Evolutionary conservation across 106 monocot genomes (phyloP), one percentile per base, ranked within the genome.

Genomic region (Acanthochlamys bracteata): DNA sequence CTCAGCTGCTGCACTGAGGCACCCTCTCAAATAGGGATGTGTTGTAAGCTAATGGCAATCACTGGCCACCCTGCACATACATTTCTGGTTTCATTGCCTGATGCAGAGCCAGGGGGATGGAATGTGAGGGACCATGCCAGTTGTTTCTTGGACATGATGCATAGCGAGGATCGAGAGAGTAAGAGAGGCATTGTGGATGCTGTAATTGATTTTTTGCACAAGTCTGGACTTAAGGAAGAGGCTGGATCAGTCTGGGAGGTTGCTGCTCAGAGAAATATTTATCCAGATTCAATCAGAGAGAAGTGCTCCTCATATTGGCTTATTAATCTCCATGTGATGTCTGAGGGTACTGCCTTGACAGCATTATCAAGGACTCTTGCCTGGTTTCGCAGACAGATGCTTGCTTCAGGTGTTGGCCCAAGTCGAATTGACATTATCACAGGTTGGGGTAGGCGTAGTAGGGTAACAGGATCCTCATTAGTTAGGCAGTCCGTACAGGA

Each of bases 241-340:
- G 96, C 96, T 43, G 96, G 96, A 12, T 83, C 78, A 8, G 73
- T 96, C 24, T 96, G 96, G 96, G 96, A 96, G 58, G 90, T 79
- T 10, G 96, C 88, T 20, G 77, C 82, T 0, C 56, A 80, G 43
- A 82, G 82, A 63, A 96, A 91, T 54, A 78, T 96, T 7, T 96
- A 88, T 71, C 96, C 96, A 4, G 88, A 96, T 65, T 83, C 83
- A 39, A 41, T 96, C 12, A 82, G 70, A 41, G 84, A 88, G 77
- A 96, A 91, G 67, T 72, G 71, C 27, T 59, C 68, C 20, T 70
- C 73, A 0, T 82, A 88, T 58, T 96, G 96, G 96, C 75, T 85
- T 25, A 85, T 96, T 13, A 96, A 96, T 74, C 84, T 96, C 22
- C 96, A 96, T 75, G 74, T 96, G 42, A 96, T 96, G 96, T 96